Percentiles rank a stretch among this genome's conserved stretches.
These are phyloP conservation scores for Coemansia sp. DNA, from an alignment of 192 early-diverging fungal genomes.

Conservation along the genomic window DNA sequence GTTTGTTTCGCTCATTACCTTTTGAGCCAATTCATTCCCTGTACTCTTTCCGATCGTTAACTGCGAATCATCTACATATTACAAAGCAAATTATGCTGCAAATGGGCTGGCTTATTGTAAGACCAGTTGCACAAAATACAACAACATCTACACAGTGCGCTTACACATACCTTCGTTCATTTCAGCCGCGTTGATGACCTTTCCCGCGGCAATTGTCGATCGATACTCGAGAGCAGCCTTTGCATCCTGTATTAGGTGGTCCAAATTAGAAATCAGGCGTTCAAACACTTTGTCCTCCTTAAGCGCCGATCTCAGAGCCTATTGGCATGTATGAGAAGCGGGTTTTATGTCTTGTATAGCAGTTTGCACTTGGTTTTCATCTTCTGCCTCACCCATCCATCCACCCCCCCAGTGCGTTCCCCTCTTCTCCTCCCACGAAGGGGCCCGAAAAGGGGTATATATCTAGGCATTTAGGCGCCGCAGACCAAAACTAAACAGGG, in stretches of 20 bases:
- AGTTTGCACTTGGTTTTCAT: slow-evolving; percentile 4
- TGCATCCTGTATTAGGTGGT: slow-evolving; percentile 58
- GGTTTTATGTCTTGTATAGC: slow-evolving; percentile 13
- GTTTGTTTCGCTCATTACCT: not conserved
- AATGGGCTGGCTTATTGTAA: not conserved
- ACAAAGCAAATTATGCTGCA: not conserved
- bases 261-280: slow-evolving; percentile 59
- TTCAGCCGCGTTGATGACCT: slow-evolving; percentile 54
- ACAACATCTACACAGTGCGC: not conserved
- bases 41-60: slow-evolving; percentile 26
- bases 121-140: not conserved
- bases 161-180: slow-evolving; percentile 44
- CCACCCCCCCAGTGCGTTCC: no score
- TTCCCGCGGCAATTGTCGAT: slow-evolving; percentile 51
- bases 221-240: slow-evolving; percentile 55
- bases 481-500: not conserved
- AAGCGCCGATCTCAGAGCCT: slow-evolving; percentile 57
- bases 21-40: slow-evolving; percentile 5
- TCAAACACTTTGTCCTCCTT: slow-evolving; percentile 59
- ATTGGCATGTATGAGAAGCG: slow-evolving; percentile 56
- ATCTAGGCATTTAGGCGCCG: no score
- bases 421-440: not conserved
- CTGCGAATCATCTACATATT: slow-evolving; percentile 38
- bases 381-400: not conserved
- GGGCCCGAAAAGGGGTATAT: not conserved